These are phyloP conservation scores for Russula ochroleuca DNA, from an alignment of 768 basidiomycete species.

Conservation along the genomic window DNA sequence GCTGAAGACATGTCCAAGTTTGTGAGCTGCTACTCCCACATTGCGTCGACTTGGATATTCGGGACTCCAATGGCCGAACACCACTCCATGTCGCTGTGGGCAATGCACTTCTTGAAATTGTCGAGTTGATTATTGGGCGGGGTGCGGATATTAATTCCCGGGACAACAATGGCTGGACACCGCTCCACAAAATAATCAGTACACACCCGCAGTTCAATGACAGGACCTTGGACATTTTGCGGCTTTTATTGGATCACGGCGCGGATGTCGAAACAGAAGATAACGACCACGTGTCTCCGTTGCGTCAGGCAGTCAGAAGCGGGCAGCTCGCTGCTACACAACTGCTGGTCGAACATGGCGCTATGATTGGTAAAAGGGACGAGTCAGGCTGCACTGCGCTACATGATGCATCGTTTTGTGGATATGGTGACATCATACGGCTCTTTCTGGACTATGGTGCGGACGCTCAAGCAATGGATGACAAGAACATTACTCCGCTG, in stretches of 20 bases:
- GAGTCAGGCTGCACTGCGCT: not conserved
- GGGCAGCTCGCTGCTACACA: not conserved
- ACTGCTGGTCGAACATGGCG: not conserved
- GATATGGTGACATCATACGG: not conserved
- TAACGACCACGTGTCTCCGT: not conserved
- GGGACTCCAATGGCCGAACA: not conserved
- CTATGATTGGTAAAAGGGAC: not conserved
- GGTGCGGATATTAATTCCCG: not conserved
- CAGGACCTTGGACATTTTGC: not conserved
- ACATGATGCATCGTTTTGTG: not conserved
- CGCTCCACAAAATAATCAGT: not conserved
- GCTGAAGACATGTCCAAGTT: not conserved
- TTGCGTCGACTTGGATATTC: not conserved
- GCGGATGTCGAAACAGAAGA: not conserved
- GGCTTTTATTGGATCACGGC: not conserved
- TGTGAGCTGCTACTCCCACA: not conserved
- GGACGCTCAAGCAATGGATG: not conserved
- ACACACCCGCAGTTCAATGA: too few relatives aligned
- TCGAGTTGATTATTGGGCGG: too few relatives aligned
- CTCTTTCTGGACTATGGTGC: not conserved
- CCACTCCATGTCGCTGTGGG: not conserved
- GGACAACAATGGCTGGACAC: not conserved
- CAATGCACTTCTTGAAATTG: not conserved
- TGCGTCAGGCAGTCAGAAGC: not conserved
- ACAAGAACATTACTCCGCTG: not conserved